phyloP scores from a whole-genome alignment of 768 basidiomycete genomes.

The Phylloporus arenicola region DNA sequence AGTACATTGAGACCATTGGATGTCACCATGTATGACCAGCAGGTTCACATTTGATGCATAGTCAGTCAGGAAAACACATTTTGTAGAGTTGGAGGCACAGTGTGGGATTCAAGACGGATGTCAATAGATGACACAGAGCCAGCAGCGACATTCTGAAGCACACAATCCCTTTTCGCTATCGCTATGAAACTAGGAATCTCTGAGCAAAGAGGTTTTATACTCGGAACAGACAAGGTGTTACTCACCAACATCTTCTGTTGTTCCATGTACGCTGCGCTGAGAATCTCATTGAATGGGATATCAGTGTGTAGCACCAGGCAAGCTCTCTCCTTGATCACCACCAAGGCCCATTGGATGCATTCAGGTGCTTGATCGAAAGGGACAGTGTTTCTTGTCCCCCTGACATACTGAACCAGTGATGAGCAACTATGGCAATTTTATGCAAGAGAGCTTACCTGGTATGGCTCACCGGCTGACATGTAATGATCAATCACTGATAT shows the following conservation, averaged over 20 bases:
- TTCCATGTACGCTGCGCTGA: slow-evolving; percentile 82
- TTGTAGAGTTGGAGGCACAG: neutral
- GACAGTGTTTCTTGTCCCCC: slow-evolving; percentile 67
- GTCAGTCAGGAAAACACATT: neutral
- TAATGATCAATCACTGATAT: neutral
- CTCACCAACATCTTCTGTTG: slow-evolving; percentile 77
- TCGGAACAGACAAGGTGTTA: slow-evolving; percentile 1
- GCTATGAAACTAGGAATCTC: slow-evolving; percentile 59
- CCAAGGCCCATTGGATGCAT: slow-evolving; percentile 54
- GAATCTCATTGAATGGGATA: slow-evolving; percentile 66
- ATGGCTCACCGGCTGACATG: slow-evolving; percentile 66
- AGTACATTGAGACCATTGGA: neutral
- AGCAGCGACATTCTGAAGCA: neutral
- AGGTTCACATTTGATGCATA: neutral
- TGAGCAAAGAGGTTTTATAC: slow-evolving; percentile 2
- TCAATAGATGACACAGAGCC: slow-evolving; percentile 2
- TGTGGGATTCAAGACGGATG: neutral
- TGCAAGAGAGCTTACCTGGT: slow-evolving; percentile 48
- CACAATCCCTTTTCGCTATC: slow-evolving; percentile 39
- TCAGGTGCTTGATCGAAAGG: slow-evolving; percentile 54
- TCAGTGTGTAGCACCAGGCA: slow-evolving; percentile 36
- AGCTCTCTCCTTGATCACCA: slow-evolving; percentile 55
- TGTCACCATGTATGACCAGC: neutral
- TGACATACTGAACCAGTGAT: slow-evolving; percentile 57
- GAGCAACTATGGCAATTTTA: neutral